These are phyloP conservation scores for Backusella parvicylindrica DNA, from an alignment of 192 early-diverging fungal genomes.

Conservation along the genomic window DNA sequence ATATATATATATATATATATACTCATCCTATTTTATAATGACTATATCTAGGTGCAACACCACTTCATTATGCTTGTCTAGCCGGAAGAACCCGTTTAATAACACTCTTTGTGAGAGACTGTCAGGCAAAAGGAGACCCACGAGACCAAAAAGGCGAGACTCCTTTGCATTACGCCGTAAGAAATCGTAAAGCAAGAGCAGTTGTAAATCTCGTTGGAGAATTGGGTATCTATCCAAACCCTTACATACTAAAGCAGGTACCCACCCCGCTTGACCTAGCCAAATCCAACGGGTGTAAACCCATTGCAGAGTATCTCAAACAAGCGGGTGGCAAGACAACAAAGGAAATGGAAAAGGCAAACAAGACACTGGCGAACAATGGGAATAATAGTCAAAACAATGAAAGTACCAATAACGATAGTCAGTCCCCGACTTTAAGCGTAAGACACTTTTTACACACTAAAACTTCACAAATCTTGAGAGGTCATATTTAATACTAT, in stretches of 20 bases:
- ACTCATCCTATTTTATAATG: neutral
- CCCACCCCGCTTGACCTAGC: constrained; percentile 26
- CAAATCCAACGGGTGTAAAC: constrained; percentile 10
- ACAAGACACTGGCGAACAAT: neutral
- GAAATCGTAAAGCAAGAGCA: constrained; percentile 9
- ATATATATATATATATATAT: neutral
- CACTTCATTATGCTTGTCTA: constrained; percentile 28
- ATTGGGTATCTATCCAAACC: constrained; percentile 22
- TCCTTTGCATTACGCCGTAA: constrained; percentile 27
- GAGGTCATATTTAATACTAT: neutral
- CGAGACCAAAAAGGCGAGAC: constrained; percentile 26
- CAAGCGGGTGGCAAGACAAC: constrained; percentile 14
- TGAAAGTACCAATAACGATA: neutral
- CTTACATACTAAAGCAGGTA: constrained; percentile 18
- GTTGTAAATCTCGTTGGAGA: constrained; percentile 20
- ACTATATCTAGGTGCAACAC: constrained; percentile 27
- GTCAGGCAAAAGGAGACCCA: neutral
- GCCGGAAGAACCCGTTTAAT: constrained; percentile 11
- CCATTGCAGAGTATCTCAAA: constrained; percentile 17
- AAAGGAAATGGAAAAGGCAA: constrained; percentile 29
- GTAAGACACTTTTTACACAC: neutral
- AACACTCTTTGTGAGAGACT: constrained; percentile 14
- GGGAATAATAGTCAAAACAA: neutral
- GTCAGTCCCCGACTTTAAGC: neutral
- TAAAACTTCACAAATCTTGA: constrained; percentile 5